These are phyloP conservation scores for Passalora sequoiae DNA, from an alignment of 2,329 filamentous ascomycete species.

Conservation along the genomic window DNA sequence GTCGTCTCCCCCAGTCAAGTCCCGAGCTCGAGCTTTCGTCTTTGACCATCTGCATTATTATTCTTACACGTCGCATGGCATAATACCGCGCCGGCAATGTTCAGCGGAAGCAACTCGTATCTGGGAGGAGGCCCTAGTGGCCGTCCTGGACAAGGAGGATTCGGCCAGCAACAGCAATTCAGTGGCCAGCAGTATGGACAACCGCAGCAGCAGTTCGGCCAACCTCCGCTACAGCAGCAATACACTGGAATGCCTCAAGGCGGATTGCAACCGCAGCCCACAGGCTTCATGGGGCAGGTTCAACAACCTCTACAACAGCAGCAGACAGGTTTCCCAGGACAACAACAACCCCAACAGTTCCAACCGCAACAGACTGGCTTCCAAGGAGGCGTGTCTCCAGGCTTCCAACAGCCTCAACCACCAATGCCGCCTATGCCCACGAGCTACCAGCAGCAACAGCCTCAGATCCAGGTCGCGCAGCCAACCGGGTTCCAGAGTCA, in stretches of 20 bases:
- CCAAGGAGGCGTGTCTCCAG: constrained; percentile 41
- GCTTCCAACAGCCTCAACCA: constrained; percentile 47
- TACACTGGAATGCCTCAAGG: constrained; percentile 58
- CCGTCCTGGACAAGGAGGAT: constrained; percentile 60
- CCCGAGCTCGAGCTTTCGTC: constrained; percentile 1
- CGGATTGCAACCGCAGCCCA: constrained; percentile 34
- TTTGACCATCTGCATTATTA: neutral
- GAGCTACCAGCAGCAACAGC: constrained; percentile 30
- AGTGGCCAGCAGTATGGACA: constrained; percentile 40
- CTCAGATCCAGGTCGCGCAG: constrained; percentile 22
- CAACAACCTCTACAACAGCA: constrained; percentile 34
- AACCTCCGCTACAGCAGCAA: constrained; percentile 56
- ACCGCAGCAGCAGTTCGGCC: constrained; percentile 42
- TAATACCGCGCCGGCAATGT: constrained; percentile 55
- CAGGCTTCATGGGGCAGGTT: constrained; percentile 31
- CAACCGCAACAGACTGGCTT: constrained; percentile 43
- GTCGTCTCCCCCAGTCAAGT: too few species aligned
- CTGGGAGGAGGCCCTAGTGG: constrained; percentile 72
- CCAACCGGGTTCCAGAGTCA: constrained; percentile 9
- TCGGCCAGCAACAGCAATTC: constrained; percentile 46
- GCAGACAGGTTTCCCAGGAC: constrained; percentile 38
- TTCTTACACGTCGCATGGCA: constrained; percentile 9
- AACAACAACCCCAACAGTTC: constrained; percentile 33
- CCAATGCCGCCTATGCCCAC: too few species aligned
- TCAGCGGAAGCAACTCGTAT: constrained; percentile 81